These are phyloP conservation scores for Chaetothyriales sp. DNA, from an alignment of 2,329 filamentous ascomycete genomes.

Conservation along the genomic window DNA sequence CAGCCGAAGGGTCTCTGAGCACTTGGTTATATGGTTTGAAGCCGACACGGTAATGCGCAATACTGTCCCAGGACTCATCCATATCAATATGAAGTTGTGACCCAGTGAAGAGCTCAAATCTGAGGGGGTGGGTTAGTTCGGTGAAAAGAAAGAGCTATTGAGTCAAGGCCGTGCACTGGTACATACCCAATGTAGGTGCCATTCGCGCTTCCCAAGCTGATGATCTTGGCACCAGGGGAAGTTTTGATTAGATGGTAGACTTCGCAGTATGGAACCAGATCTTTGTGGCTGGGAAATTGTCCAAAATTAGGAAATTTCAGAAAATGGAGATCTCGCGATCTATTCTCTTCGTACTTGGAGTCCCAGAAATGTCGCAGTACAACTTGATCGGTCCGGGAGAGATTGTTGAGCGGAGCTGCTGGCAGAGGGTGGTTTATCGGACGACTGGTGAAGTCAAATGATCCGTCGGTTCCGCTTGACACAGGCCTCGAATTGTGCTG, in stretches of 20 bases:
- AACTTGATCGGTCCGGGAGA: constrained; percentile 17
- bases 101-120: constrained; percentile 16
- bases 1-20: constrained; percentile 13
- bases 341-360: constrained; percentile 16
- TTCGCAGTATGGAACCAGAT: constrained; percentile 17
- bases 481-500: constrained; percentile 12
- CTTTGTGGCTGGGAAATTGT: constrained; percentile 11
- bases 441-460: constrained; percentile 16
- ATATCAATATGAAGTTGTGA: constrained; percentile 19
- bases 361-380: constrained; percentile 19
- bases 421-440: constrained; percentile 10
- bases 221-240: constrained; percentile 16
- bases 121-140: neutral
- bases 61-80: constrained; percentile 18
- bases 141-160: neutral
- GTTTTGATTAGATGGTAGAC: constrained; percentile 18
- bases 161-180: neutral
- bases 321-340: constrained; percentile 16
- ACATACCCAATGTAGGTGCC: constrained; percentile 6
- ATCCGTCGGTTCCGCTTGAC: constrained; percentile 12
- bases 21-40: constrained; percentile 17
- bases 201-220: constrained; percentile 15
- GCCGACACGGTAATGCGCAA: constrained; percentile 16
- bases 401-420: constrained; percentile 7
- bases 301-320: constrained; percentile 12